A percentile compares a stretch with the other conserved stretches of the same genome.
Conservation (phyloP, 495 filamentous ascomycete species). For the Daldinia caldariorum region DNA sequence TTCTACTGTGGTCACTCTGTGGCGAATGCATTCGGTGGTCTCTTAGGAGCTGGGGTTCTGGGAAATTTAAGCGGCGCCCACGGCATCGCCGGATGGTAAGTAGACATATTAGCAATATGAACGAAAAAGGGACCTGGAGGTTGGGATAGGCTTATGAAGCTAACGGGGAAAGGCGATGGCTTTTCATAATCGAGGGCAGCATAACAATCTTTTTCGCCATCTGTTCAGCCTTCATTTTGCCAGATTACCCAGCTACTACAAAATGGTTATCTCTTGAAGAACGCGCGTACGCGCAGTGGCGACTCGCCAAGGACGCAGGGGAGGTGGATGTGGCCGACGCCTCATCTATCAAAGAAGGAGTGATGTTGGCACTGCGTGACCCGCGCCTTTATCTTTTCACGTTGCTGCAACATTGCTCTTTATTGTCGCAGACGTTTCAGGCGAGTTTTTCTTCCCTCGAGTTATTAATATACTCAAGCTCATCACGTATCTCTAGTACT, state of each 20-base stretch:
- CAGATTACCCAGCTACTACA: conserved; percentile 57
- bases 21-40: conserved; percentile 67
- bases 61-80: conserved; percentile 51
- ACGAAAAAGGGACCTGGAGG: background rate
- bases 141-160: background rate
- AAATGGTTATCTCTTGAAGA: conserved; percentile 56
- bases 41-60: conserved; percentile 65
- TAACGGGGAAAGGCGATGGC: conserved; percentile 39
- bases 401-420: conserved; percentile 56
- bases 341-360: conserved; percentile 49
- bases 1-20: conserved; percentile 67
- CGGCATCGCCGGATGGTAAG: conserved; percentile 55
- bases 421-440: conserved; percentile 51
- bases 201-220: conserved; percentile 56
- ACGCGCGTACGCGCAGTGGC: conserved; percentile 53
- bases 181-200: conserved; percentile 56
- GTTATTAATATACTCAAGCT: too few relatives aligned
- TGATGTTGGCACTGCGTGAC: conserved; percentile 54
- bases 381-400: conserved; percentile 58
- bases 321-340: conserved; percentile 47
- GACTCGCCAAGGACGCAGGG: conserved; percentile 55
- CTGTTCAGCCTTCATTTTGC: conserved; percentile 51
- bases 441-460: too few relatives aligned
- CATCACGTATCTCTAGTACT: conserved; percentile 49
- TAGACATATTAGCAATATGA: background rate